A percentile compares a stretch with the other conserved stretches of the same genome.
phyloP scores from a whole-genome alignment of 2,329 filamentous ascomycete species.

The Pseudogymnoascus sp. region DNA sequence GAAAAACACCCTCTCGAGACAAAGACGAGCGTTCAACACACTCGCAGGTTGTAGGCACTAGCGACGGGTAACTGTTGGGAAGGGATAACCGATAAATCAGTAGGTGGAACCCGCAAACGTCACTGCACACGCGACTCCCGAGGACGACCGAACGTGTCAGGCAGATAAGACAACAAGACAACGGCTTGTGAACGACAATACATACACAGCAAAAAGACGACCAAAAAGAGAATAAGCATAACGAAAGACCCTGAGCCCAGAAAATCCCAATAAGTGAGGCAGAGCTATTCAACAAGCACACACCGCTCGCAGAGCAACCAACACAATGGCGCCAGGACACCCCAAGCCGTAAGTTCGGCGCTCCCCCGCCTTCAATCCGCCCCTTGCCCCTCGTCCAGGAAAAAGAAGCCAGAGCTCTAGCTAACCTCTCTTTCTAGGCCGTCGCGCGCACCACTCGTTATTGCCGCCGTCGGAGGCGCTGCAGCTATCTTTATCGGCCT shows the following conservation, averaged over 20 bases:
- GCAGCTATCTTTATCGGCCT: constrained; percentile 23
- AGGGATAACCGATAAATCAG: not conserved
- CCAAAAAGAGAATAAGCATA: not conserved
- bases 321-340: not conserved
- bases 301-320: not conserved
- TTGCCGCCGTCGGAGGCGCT: constrained; percentile 22
- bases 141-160: not conserved
- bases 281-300: constrained; percentile 7
- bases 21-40: constrained; percentile 5
- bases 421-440: constrained; percentile 15
- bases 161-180: constrained; percentile 5
- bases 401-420: not conserved
- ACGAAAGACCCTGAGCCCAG: not conserved
- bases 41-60: not conserved
- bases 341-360: constrained; percentile 1
- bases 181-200: not conserved
- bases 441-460: constrained; percentile 22
- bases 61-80: constrained; percentile 7
- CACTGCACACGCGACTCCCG: constrained; percentile 7
- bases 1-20: not conserved
- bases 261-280: not conserved
- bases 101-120: not conserved
- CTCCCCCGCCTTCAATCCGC: not conserved
- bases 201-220: not conserved
- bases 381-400: not conserved